phyloP scores from a whole-genome alignment of 306 rosid species.

The Neltuma alba region DNA sequence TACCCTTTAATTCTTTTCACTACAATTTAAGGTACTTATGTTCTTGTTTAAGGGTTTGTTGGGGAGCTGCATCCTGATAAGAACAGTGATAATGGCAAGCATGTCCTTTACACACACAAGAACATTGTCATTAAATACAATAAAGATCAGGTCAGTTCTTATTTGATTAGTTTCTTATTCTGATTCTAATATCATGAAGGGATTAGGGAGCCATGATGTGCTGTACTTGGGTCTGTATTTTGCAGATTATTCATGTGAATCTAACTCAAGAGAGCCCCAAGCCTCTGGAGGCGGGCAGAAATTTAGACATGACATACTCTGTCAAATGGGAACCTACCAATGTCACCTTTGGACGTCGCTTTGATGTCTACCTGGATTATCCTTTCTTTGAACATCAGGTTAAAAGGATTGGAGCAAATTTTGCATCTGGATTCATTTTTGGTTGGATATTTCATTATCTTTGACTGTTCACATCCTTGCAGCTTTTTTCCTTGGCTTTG shows the following conservation, averaged over 20 bases:
- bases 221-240: slow-evolving; percentile 30
- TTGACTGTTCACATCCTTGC: background rate
- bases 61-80: slow-evolving; percentile 85
- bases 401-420: slow-evolving; percentile 25
- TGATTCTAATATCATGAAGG: background rate
- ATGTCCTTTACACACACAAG: slow-evolving; percentile 88
- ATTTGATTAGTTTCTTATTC: slow-evolving; percentile 28
- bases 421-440: slow-evolving; percentile 27
- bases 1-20: slow-evolving; percentile 32
- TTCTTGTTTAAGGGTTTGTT: slow-evolving; percentile 71
- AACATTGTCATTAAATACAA: slow-evolving; percentile 71
- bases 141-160: slow-evolving; percentile 83
- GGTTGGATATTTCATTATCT: slow-evolving; percentile 12
- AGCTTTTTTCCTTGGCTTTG: slow-evolving; percentile 2
- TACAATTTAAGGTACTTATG: slow-evolving; percentile 27
- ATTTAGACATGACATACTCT: slow-evolving; percentile 83
- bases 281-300: slow-evolving; percentile 68
- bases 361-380: slow-evolving; percentile 94
- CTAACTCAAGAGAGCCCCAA: slow-evolving; percentile 82
- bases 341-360: slow-evolving; percentile 86
- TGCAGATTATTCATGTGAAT: slow-evolving; percentile 94
- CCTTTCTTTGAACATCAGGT: slow-evolving; percentile 99
- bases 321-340: slow-evolving; percentile 82
- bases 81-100: slow-evolving; percentile 80
- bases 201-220: slow-evolving; percentile 34